Base-by-base conservation (phyloP, 495 filamentous ascomycete species). In the Pseudotulostoma volvatum region DNA sequence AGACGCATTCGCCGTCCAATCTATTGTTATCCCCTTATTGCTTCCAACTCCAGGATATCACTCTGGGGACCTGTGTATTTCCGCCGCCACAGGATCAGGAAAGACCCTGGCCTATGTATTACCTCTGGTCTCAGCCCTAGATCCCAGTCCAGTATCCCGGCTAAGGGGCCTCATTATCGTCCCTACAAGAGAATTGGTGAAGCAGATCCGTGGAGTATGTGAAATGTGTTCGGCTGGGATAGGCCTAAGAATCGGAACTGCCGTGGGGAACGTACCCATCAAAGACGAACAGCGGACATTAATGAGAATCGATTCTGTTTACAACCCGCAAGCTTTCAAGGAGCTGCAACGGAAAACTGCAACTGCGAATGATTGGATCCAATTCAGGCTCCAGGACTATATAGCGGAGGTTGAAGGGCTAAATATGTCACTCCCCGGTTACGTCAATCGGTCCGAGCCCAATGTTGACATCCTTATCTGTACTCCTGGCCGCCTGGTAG, bases 41-140 rank as follows among this genome's bases (percentile, higher is more conserved):
- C 57, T 88, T 0, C 71, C 79, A 5, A 69, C 69, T 0, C 53
- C 56, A 11, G 53, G 70, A 31, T 61, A 55, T 11, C 67, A 72
- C 39, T 55, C 66, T 2, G 80, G 84, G 2, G 88, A 96, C 58
- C 43, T 96, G 4, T 80, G 90, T 37, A 72, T 96, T 11, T 85
- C 84, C 15, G 88, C 88, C 1, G 74, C 84, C 2, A 96, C 88
- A 1, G 88, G 88, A 3, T 95, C 88, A 0, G 88, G 88, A 34
- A 96, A 96, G 52, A 96, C 88, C 0, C 59, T 96, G 2, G 77
- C 88, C 3, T 96, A 96, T 44, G 67, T 85, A 1, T 63, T 95
- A n/a, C 88, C 88, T 0, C 71, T 95, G 45, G 60, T 93, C 11
- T 73, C 83, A 30, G 69, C 73, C n/a, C 56, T 96, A 31, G 71